Evolutionary conservation across 805 yeast species (phyloP).

Genomic region (Ogataea chonburiensis): DNA sequence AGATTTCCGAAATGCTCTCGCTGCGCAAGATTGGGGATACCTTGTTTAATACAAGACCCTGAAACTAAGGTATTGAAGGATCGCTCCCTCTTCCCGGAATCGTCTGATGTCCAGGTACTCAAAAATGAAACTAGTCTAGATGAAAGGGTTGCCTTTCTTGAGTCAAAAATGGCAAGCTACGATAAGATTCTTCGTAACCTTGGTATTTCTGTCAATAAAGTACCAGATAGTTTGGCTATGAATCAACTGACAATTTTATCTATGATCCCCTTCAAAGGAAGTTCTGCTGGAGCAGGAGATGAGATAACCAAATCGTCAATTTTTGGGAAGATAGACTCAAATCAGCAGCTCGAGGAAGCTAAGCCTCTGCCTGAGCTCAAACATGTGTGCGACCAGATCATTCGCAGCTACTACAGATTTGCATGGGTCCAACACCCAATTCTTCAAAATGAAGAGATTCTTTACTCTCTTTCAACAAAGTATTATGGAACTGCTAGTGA

Average conservation of each 20-base stretch:
- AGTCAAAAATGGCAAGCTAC: slow-evolving; percentile 2
- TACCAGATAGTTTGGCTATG: slow-evolving; percentile 6
- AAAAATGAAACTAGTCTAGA: slow-evolving; percentile 2
- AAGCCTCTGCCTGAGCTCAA: slow-evolving; percentile 10
- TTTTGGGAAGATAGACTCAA: slow-evolving; percentile 16
- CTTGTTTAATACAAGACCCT: slow-evolving; percentile 22
- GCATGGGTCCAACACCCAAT: slow-evolving; percentile 27
- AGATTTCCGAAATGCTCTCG: slow-evolving; percentile 25
- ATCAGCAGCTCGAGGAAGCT: not conserved
- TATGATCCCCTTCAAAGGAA: slow-evolving; percentile 19
- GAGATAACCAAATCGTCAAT: slow-evolving; percentile 18
- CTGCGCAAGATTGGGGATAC: slow-evolving; percentile 17
- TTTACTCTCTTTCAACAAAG: slow-evolving; percentile 5
- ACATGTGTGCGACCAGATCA: slow-evolving; percentile 8
- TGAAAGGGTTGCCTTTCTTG: slow-evolving; percentile 5
- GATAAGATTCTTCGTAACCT: slow-evolving; percentile 7
- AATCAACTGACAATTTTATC: slow-evolving; percentile 18
- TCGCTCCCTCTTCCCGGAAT: slow-evolving; percentile 6
- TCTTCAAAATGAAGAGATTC: slow-evolving; percentile 9
- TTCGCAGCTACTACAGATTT: slow-evolving; percentile 17
- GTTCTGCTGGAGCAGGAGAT: slow-evolving; percentile 5
- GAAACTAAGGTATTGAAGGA: slow-evolving; percentile 12
- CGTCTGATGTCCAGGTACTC: not conserved
- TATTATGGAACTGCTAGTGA: slow-evolving; percentile 4
- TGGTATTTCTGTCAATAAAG: slow-evolving; percentile 2